Percentiles rank a stretch among this genome's conserved stretches.
Evolutionary conservation across 1,139 yeast species (phyloP).

Genomic region (Entelexis sorbosivorans): DNA sequence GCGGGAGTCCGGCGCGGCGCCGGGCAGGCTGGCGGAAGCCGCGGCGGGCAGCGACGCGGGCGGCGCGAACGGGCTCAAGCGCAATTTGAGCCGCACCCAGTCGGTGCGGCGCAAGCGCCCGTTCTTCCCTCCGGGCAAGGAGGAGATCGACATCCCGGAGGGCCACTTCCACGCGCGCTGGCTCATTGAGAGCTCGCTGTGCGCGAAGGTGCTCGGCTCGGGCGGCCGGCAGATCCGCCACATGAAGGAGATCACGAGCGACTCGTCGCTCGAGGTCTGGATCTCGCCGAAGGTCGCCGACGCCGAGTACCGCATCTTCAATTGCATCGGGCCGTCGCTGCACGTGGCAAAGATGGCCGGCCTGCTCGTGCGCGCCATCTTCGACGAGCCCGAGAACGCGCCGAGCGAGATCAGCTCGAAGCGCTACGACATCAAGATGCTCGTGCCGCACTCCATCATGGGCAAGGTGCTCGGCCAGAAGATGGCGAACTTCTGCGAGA

Average conservation of each 20-base stretch:
- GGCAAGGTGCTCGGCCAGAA: constrained; percentile 68
- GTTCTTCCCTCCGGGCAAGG: constrained; percentile 4
- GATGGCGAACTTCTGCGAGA: constrained; percentile 66
- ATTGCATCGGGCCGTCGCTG: constrained; percentile 67
- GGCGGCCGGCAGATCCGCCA: constrained; percentile 18
- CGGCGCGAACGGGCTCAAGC: constrained; percentile 2
- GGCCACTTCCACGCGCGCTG: constrained; percentile 15
- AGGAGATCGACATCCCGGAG: not conserved
- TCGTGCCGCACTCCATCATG: constrained; percentile 72
- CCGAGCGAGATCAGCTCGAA: constrained; percentile 48
- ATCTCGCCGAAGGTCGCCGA: constrained; percentile 35
- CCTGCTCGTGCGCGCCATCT: constrained; percentile 52
- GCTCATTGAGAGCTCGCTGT: constrained; percentile 18
- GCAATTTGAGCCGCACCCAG: constrained; percentile 3
- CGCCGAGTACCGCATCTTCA: constrained; percentile 65
- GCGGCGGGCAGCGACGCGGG: constrained; percentile 1
- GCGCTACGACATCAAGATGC: constrained; percentile 47
- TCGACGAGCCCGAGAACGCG: constrained; percentile 51
- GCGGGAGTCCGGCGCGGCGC: not conserved
- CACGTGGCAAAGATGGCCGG: constrained; percentile 79
- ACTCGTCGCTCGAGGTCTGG: constrained; percentile 17
- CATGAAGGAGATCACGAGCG: constrained; percentile 15
- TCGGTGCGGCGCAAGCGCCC: not conserved
- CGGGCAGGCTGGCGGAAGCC: not conserved
- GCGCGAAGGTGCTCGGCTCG: constrained; percentile 22